Evolutionary conservation across 805 yeast species (phyloP).

Genomic region (Zygoascus flipseniorum): DNA sequence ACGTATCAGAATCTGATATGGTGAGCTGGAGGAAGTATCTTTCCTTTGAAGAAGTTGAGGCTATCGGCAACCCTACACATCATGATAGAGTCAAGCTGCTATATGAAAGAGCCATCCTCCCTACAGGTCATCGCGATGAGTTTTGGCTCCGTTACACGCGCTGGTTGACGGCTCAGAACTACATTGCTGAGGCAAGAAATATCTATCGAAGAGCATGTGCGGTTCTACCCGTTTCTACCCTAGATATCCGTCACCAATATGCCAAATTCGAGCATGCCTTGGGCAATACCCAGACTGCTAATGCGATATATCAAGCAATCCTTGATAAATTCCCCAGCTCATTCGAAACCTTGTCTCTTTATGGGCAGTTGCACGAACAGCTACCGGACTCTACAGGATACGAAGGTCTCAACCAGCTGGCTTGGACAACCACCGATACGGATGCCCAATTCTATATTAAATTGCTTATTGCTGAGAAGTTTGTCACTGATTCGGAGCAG

Average conservation of each 20-base stretch:
- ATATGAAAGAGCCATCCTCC: slow-evolving; percentile 59
- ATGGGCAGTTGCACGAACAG: slow-evolving; percentile 6
- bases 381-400: slow-evolving; percentile 1
- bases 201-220: slow-evolving; percentile 47
- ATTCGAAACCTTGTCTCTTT: slow-evolving; percentile 22
- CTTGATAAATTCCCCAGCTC: slow-evolving; percentile 23
- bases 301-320: slow-evolving; percentile 19
- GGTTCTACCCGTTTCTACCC: slow-evolving; percentile 22
- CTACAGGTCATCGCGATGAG: slow-evolving; percentile 44
- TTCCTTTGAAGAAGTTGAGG: slow-evolving; percentile 38
- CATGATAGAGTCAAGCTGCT: slow-evolving; percentile 33
- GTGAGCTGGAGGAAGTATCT: slow-evolving; percentile 58
- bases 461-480: background rate
- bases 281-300: slow-evolving; percentile 22
- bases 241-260: slow-evolving; percentile 21
- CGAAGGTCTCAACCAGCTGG: background rate
- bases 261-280: slow-evolving; percentile 25
- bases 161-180: slow-evolving; percentile 37
- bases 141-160: slow-evolving; percentile 64
- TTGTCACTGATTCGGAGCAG: background rate
- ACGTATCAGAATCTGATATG: slow-evolving; percentile 37
- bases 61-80: slow-evolving; percentile 4
- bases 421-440: slow-evolving; percentile 2
- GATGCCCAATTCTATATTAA: background rate
- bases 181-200: slow-evolving; percentile 30